A percentile compares a stretch with the other conserved stretches of the same genome.
Conservation (phyloP, 352 stramenopile species). For the Globisporangium orthogonon region DNA sequence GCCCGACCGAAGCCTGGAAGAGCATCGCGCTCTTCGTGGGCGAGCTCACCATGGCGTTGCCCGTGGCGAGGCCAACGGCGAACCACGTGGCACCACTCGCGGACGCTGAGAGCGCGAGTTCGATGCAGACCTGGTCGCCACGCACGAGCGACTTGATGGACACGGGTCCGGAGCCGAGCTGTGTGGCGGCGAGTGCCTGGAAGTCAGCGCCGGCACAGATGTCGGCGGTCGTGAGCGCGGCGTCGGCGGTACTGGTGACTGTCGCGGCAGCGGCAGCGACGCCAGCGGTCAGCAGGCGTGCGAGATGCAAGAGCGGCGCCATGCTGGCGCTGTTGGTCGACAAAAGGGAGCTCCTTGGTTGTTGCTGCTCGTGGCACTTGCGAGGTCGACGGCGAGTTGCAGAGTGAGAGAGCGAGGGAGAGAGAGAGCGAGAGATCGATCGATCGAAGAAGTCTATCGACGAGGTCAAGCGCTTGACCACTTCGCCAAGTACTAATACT, state of each 20-base stretch:
- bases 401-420: too few relatives aligned
- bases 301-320: too few relatives aligned
- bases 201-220: constrained; percentile 64
- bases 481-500: too few relatives aligned
- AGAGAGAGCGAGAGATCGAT: too few relatives aligned
- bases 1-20: constrained; percentile 36
- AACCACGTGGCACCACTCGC: constrained; percentile 46
- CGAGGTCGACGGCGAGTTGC: too few relatives aligned
- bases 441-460: too few relatives aligned
- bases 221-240: constrained; percentile 16
- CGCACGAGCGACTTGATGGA: constrained; percentile 49
- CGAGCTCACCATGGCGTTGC: constrained; percentile 56
- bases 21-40: constrained; percentile 68
- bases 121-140: constrained; percentile 53
- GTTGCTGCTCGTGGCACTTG: too few relatives aligned
- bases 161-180: constrained; percentile 53
- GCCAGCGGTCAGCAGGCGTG: too few relatives aligned
- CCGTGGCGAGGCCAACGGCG: constrained; percentile 41
- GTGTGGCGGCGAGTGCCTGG: constrained; percentile 28
- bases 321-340: too few relatives aligned
- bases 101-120: constrained; percentile 47
- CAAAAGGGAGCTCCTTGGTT: too few relatives aligned
- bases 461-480: too few relatives aligned
- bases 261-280: neutral
- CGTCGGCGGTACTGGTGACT: neutral